Evolutionary conservation across 2,329 filamentous ascomycete species (phyloP), one percentile per base, ranked within the genome.

Genomic region (Macrophomina tecta): DNA sequence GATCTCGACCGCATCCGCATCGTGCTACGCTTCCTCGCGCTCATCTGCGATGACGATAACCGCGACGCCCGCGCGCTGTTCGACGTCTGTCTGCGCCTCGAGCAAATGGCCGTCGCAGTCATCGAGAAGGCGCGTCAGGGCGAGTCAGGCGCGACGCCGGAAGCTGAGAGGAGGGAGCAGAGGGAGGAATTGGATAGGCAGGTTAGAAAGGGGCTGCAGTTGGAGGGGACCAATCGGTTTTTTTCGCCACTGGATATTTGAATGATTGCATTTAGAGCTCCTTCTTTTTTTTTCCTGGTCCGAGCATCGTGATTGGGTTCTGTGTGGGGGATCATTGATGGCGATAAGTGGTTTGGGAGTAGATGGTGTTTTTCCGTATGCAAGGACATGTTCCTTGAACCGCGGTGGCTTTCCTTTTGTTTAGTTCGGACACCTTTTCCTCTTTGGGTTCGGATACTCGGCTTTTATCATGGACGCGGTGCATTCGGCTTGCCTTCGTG

Each of bases 171-270:
- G 23, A 23, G 23, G 23, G 30, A 38, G 16, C 18, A 55, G 51
- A 7, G 32, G 4, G 32, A 55, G 34, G 32, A 55, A 32, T 14
- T 38, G 32, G 34, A 16, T 8, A 18, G n/a, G 6, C 32, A 40
- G 34, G 23, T 55, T 40, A 16, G 23, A 34, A 8, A 12, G 16
- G 32, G 38, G 34, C 12, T 55, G 52, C 52, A 55, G 11, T 55
- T 40, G 23, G 32, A 55, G 23, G 52, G 52, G 3, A 23, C 23
- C 2, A 23, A 3, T 23, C 32, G 52, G n/a, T 55, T 38, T 23
- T 55, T 55, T n/a, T 38, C 52, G 2, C 34, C 52, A 16, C n/a
- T 40, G 32, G 52, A 55, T 40, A n/a, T 55, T 38, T 55, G 52
- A 55, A 18, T 11, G 49, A 32, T 18, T n/a, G 6, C n/a, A 23